phyloP scores from a whole-genome alignment of 306 rosid genomes.

The Glycine latifolia region DNA sequence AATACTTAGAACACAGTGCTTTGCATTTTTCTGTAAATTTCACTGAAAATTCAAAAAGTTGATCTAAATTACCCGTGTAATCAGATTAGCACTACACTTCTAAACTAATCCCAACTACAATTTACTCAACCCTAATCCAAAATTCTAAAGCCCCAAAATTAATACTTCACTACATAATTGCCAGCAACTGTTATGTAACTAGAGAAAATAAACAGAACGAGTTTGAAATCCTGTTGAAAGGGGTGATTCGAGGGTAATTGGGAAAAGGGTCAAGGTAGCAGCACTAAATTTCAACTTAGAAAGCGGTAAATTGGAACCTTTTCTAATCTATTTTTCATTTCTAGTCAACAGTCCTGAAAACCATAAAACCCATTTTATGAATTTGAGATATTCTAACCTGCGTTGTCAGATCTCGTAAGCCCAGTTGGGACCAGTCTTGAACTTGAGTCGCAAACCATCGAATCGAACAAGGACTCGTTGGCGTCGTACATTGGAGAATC shows the following conservation, averaged over 20 bases:
- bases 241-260: not conserved
- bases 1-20: constrained; percentile 15
- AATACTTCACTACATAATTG: constrained; percentile 5
- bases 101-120: not conserved
- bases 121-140: not conserved
- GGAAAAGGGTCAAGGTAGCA: constrained; percentile 10
- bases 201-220: not conserved
- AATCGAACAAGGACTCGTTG: constrained; percentile 57
- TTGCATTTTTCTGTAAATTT: constrained; percentile 10
- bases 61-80: not conserved
- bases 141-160: constrained; percentile 31
- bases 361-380: constrained; percentile 4
- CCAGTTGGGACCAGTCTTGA: constrained; percentile 70
- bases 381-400: constrained; percentile 54
- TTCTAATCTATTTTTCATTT: constrained; percentile 22
- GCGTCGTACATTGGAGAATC: constrained; percentile 53
- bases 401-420: constrained; percentile 57
- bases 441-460: constrained; percentile 65
- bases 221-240: not conserved
- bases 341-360: constrained; percentile 22
- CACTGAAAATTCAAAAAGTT: not conserved
- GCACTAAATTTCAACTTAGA: constrained; percentile 11
- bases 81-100: not conserved
- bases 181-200: not conserved
- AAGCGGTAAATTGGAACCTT: not conserved